Conservation (phyloP, 192 early-diverging fungal genomes). For the Coemansia guatemalensis region DNA sequence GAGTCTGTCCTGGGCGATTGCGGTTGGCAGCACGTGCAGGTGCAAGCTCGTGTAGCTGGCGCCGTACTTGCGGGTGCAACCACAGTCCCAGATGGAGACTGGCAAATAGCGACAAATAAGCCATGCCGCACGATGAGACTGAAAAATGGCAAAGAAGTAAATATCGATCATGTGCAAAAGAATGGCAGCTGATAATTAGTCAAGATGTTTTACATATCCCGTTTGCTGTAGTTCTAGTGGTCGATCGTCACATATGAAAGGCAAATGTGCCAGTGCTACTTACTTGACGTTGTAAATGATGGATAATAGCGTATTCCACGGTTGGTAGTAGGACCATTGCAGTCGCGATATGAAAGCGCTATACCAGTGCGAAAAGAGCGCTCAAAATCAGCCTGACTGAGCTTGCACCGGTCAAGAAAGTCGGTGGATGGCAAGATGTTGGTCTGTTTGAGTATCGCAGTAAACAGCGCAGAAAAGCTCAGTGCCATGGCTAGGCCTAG, state of each 20-base stretch:
- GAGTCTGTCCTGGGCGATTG: conserved; percentile 33
- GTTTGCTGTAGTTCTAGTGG: background rate
- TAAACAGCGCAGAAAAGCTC: conserved; percentile 36
- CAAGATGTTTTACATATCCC: background rate
- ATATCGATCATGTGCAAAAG: background rate
- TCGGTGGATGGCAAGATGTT: conserved; percentile 10
- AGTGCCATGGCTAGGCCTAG: conserved; percentile 40
- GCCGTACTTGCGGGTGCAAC: conserved; percentile 35
- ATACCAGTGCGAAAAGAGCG: conserved; percentile 15
- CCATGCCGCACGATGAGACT: conserved; percentile 29
- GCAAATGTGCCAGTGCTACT: conserved; percentile 1
- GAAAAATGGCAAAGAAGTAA: background rate
- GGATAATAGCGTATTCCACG: conserved; percentile 22
- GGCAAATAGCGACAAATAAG: conserved; percentile 43
- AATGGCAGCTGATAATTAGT: background rate
- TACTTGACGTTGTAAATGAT: conserved; percentile 16
- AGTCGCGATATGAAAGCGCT: conserved; percentile 19
- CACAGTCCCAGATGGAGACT: conserved; percentile 39
- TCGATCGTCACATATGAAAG: too few species aligned
- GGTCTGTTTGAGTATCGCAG: conserved; percentile 27
- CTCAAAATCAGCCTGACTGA: conserved; percentile 15
- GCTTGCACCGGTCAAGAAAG: conserved; percentile 32
- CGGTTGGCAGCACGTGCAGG: conserved; percentile 1
- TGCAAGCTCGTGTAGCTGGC: conserved; percentile 16
- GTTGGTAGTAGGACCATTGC: conserved; percentile 13